phyloP scores from a whole-genome alignment of 1,284 basidiomycete genomes.

The Cerrena zonata region DNA sequence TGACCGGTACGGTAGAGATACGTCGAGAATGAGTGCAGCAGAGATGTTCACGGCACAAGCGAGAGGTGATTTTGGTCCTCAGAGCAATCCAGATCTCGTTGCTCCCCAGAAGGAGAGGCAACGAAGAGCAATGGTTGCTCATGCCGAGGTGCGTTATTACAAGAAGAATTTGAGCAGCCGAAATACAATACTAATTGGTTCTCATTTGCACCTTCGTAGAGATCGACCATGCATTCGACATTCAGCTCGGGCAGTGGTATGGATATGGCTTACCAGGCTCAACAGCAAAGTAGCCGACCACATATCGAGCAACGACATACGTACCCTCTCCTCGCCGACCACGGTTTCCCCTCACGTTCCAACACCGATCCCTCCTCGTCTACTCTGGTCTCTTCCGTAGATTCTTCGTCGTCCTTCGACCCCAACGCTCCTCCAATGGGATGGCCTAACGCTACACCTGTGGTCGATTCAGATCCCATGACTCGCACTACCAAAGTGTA shows the following conservation, averaged over 20 bases:
- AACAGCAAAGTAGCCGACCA: conserved; percentile 9
- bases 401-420: conserved; percentile 10
- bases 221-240: neutral
- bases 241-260: neutral
- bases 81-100: conserved; percentile 26
- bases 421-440: neutral
- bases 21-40: conserved; percentile 40
- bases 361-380: conserved; percentile 17
- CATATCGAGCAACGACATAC: conserved; percentile 22
- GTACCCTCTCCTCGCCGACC: conserved; percentile 15
- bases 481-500: conserved; percentile 60
- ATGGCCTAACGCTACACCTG: neutral
- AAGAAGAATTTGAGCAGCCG: too few relatives aligned
- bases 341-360: conserved; percentile 1
- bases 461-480: conserved; percentile 13
- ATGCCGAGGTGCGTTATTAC: neutral
- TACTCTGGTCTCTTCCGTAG: neutral
- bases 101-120: conserved; percentile 28
- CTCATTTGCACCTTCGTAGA: neutral
- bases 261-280: neutral
- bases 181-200: neutral
- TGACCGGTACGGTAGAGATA: conserved; percentile 28
- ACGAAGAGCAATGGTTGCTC: conserved; percentile 23
- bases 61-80: conserved; percentile 41
- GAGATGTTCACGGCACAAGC: conserved; percentile 63